Evolutionary conservation across 148 eudicot species (phyloP).

Genomic region (Bassia scoparia): DNA sequence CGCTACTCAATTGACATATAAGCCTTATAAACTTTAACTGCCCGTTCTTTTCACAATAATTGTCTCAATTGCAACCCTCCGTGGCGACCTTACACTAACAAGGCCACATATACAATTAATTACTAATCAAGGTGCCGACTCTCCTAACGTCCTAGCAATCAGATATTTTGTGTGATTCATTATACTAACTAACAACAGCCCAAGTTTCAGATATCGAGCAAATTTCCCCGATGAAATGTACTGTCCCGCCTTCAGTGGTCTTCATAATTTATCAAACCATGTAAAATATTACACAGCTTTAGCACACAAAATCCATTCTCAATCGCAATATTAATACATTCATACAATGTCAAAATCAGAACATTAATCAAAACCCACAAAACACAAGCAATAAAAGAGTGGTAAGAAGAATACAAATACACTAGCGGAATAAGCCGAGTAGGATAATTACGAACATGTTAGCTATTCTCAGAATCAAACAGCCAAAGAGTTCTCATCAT

Average conservation of each 20-base stretch:
- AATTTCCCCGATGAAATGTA: too few relatives aligned
- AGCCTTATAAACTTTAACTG: not conserved
- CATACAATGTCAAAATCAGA: constrained; percentile 10
- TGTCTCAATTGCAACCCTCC: not conserved
- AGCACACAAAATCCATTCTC: not conserved
- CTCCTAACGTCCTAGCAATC: too few relatives aligned
- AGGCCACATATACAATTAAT: too few relatives aligned
- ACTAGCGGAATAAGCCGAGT: constrained; percentile 93
- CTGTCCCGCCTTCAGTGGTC: too few relatives aligned
- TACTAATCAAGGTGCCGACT: too few relatives aligned
- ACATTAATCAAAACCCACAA: constrained; percentile 8
- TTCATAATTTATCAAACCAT: not conserved
- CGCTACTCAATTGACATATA: too few relatives aligned
- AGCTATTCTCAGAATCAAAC: constrained; percentile 83
- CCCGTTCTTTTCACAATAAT: not conserved
- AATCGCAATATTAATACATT: not conserved
- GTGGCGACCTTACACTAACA: not conserved
- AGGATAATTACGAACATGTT: constrained; percentile 84
- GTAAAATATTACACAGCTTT: too few relatives aligned
- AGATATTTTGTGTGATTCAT: too few relatives aligned
- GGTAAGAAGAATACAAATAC: constrained; percentile 37
- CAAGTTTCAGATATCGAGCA: too few relatives aligned
- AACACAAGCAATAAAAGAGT: not conserved
- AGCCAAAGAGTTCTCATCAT: constrained; percentile 92
- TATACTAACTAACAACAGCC: too few relatives aligned